Base-by-base conservation (phyloP, 768 basidiomycete species). In the Lactifluus hygrophoroides region DNA sequence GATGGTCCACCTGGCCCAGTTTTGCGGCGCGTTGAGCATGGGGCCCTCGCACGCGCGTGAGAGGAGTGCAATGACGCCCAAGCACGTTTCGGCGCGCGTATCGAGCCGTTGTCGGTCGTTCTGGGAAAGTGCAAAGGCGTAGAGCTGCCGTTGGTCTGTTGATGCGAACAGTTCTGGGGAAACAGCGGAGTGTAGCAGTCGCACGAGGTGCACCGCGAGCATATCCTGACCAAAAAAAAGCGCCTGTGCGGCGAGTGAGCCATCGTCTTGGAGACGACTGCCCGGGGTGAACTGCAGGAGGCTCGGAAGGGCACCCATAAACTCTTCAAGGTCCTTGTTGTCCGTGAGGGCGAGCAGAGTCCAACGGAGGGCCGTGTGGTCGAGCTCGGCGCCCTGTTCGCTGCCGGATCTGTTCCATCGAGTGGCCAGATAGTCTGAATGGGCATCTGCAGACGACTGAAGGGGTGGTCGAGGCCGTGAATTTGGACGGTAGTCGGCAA, bases 311-410 rank as follows among this genome's bases (percentile, higher is more conserved):
- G 47, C 52, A 17, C 19, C 25, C 34, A 59, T 35, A 42, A 59
- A 59, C 6, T 43, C 27, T 16, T 59, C 58, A 17, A 59, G 53
- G 34, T 59, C 58, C 9, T 42, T 43, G 47, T 19, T 47, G 8
- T 50, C 53, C 7, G 52, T 59, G 47, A 59, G 32, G 25, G 47
- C 40, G 7, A 50, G 40, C 13, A 59, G 40, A 7, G 58, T 59
- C 58, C 58, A 59, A 21, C 58, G 53, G 47, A 59, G 58, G 30
- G 58, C 58, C 10, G 42, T 44, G 34, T 54, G 58, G 38, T 59
- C 58, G 30, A 59, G 58, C 16, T 49, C 47, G 1, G 47, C 40
- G 25, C 58, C 58, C 47, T 58, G 37, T 14, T 7, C 40, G 17
- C 19, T 37, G 47, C 47, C 47, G 14, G 17, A 32, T 2, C 21